Conservation (phyloP, 2,329 filamentous ascomycete genomes). For the Cladorrhinum sp. region DNA sequence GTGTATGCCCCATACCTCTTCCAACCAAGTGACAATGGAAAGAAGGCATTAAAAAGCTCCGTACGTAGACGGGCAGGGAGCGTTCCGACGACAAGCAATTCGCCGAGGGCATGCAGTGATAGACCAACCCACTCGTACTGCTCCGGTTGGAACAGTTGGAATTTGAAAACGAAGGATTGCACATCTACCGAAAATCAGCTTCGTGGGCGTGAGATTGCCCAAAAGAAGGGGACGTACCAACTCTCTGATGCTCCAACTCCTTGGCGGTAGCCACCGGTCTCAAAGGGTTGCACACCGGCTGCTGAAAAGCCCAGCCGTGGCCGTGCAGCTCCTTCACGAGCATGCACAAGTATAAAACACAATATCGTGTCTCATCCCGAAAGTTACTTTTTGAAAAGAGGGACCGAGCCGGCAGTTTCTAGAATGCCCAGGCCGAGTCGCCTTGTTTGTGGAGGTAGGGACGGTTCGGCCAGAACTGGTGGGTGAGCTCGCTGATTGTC, state of each 20-base stretch:
- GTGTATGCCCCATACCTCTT: background rate
- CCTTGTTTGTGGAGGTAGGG: background rate
- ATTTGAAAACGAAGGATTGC: background rate
- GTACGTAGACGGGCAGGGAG: background rate
- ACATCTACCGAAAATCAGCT: background rate
- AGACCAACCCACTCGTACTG: background rate
- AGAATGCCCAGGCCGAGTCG: background rate
- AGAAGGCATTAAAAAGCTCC: background rate
- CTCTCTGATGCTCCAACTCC: background rate
- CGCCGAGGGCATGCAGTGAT: background rate
- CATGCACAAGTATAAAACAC: background rate
- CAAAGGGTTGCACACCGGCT: background rate
- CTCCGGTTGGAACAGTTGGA: background rate
- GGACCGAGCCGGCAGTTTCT: background rate
- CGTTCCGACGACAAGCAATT: background rate
- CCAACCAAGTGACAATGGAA: background rate
- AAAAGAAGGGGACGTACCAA: background rate
- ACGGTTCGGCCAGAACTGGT: background rate
- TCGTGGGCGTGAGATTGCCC: too few relatives aligned
- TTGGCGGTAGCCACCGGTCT: background rate
- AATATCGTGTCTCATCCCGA: background rate
- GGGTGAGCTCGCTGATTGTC: background rate
- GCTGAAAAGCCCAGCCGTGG: background rate
- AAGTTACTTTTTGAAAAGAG: background rate
- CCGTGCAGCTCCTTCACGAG: background rate